Percentiles rank a stretch among this genome's conserved stretches.
Evolutionary conservation across 768 basidiomycete genomes (phyloP).

Genomic region (Suillus hirtellus): DNA sequence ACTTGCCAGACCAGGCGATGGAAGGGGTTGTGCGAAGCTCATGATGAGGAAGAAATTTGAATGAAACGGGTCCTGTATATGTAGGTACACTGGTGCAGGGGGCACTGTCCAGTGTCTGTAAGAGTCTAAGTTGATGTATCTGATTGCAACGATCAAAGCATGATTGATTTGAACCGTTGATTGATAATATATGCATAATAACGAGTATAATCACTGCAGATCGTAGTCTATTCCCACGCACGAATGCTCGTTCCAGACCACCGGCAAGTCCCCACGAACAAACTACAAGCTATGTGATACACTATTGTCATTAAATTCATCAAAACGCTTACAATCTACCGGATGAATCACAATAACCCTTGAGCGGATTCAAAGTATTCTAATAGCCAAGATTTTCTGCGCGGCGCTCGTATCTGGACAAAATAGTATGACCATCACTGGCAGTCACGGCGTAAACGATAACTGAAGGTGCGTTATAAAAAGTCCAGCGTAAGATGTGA

Average conservation of each 20-base stretch:
- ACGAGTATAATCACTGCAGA: not conserved
- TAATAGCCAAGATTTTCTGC: not conserved
- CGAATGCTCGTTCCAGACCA: not conserved
- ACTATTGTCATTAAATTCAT: no score
- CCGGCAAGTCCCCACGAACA: not conserved
- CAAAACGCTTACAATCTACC: not conserved
- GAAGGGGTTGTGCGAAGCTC: slow-evolving; percentile 22
- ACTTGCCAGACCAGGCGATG: slow-evolving; percentile 44
- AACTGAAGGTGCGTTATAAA: not conserved
- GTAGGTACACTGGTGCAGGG: not conserved
- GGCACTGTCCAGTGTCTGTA: not conserved
- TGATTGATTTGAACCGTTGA: not conserved
- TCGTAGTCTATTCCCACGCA: not conserved
- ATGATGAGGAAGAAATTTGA: slow-evolving; percentile 5
- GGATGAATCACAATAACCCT: not conserved
- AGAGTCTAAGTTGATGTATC: not conserved
- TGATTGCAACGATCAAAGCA: slow-evolving; percentile 7
- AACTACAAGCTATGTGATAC: no score
- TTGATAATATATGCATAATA: not conserved
- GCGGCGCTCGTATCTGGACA: not conserved
- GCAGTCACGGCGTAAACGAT: not conserved
- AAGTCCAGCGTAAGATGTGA: not conserved
- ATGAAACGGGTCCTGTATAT: not conserved
- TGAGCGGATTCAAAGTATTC: not conserved
- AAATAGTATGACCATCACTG: not conserved